These are phyloP conservation scores for Zygotorulaspora chibaensis DNA, from an alignment of 805 yeast genomes.

Conservation along the genomic window DNA sequence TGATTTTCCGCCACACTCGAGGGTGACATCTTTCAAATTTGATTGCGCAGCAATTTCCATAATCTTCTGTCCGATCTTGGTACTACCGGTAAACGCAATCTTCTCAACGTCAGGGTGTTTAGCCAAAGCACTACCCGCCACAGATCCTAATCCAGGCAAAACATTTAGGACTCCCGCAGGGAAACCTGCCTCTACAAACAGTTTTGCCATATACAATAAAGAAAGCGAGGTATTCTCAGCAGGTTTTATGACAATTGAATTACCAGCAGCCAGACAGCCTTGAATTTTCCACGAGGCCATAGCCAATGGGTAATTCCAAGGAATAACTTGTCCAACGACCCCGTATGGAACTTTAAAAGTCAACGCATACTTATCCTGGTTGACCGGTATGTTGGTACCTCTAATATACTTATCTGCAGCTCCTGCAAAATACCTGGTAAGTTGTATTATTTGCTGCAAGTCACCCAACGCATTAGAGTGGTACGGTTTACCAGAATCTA, in stretches of 20 bases:
- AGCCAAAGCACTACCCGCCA: constrained; percentile 40
- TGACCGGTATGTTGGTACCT: constrained; percentile 61
- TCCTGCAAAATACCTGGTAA: constrained; percentile 63
- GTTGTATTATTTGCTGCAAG: constrained; percentile 49
- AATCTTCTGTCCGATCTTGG: constrained; percentile 41
- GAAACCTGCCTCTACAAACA: constrained; percentile 39
- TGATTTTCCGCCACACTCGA: constrained; percentile 47
- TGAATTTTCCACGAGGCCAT: constrained; percentile 46
- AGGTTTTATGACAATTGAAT: constrained; percentile 41
- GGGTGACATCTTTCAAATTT: constrained; percentile 41
- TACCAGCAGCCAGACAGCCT: constrained; percentile 50
- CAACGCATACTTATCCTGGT: constrained; percentile 47
- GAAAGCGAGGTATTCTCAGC: constrained; percentile 45
- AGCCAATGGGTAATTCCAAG: constrained; percentile 46
- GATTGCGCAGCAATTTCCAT: constrained; percentile 36
- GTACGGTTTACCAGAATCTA: constrained; percentile 54
- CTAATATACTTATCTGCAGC: constrained; percentile 55
- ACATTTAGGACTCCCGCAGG: constrained; percentile 46
- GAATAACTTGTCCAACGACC: constrained; percentile 44
- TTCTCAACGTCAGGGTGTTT: constrained; percentile 41
- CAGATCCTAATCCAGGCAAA: constrained; percentile 39
- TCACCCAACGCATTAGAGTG: constrained; percentile 50
- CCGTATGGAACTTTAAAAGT: constrained; percentile 48
- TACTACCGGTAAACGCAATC: constrained; percentile 49
- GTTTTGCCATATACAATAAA: constrained; percentile 37